Evolutionary conservation across 2,329 filamentous ascomycete genomes (phyloP).

Genomic region (Calonectria fujianensis): DNA sequence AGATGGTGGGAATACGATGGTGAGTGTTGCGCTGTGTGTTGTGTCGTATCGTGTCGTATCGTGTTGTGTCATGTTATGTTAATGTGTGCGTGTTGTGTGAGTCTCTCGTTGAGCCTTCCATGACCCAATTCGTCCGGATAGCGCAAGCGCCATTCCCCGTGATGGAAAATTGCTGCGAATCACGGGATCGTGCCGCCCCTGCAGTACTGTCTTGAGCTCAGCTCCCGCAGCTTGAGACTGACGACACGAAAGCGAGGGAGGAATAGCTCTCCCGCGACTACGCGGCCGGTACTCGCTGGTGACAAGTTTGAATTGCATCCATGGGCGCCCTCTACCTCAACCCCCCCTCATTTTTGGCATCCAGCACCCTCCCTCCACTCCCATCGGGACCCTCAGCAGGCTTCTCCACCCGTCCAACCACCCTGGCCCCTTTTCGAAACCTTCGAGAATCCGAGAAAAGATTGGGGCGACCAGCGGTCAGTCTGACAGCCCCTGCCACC

Average conservation of each 20-base stretch:
- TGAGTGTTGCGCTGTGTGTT: neutral
- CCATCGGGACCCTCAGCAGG: slow-evolving; percentile 42
- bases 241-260: slow-evolving; percentile 13
- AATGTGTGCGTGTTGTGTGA: slow-evolving; percentile 37
- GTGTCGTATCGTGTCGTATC: neutral
- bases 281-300: slow-evolving; percentile 34
- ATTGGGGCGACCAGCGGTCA: slow-evolving; percentile 56
- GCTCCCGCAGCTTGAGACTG: slow-evolving; percentile 26
- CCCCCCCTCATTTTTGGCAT: slow-evolving; percentile 21
- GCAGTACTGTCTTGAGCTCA: slow-evolving; percentile 46
- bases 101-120: slow-evolving; percentile 40
- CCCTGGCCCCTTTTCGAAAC: slow-evolving; percentile 57
- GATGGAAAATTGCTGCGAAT: slow-evolving; percentile 52
- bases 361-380: slow-evolving; percentile 42
- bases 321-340: slow-evolving; percentile 5
- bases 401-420: slow-evolving; percentile 48
- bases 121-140: slow-evolving; percentile 56
- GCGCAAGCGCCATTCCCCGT: slow-evolving; percentile 50
- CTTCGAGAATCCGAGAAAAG: slow-evolving; percentile 56
- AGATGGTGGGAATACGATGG: neutral
- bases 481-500: slow-evolving; percentile 48
- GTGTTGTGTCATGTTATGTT: slow-evolving; percentile 7
- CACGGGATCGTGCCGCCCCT: slow-evolving; percentile 48
- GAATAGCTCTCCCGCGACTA: slow-evolving; percentile 8
- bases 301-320: slow-evolving; percentile 20